Conservation (phyloP, 495 filamentous ascomycete genomes). For the Neurospora tetraspora region DNA sequence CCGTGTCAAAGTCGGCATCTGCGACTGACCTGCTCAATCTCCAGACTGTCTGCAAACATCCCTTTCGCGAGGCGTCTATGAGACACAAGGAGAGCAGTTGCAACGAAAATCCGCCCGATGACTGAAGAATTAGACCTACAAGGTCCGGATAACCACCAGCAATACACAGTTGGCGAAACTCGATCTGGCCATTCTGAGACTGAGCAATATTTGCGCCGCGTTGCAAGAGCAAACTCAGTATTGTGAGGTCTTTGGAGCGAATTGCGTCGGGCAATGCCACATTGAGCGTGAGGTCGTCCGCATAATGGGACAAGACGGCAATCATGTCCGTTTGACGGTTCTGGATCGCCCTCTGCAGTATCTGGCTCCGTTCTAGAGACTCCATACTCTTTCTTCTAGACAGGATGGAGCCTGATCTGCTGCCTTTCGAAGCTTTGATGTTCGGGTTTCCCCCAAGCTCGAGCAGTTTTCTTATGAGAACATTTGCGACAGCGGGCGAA, state of each 20-base stretch:
- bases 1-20: slow-evolving; percentile 33
- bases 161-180: slow-evolving; percentile 33
- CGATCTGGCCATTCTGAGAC: slow-evolving; percentile 30
- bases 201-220: slow-evolving; percentile 30
- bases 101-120: slow-evolving; percentile 26
- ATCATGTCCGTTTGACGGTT: slow-evolving; percentile 39
- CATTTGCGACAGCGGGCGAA: slow-evolving; percentile 36
- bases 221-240: slow-evolving; percentile 29
- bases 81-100: slow-evolving; percentile 29
- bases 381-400: slow-evolving; percentile 36
- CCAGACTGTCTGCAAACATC: slow-evolving; percentile 33
- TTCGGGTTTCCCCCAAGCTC: slow-evolving; percentile 34
- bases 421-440: slow-evolving; percentile 16
- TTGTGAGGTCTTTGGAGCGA: slow-evolving; percentile 22
- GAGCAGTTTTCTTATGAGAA: slow-evolving; percentile 33
- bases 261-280: slow-evolving; percentile 30
- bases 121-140: slow-evolving; percentile 33
- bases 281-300: slow-evolving; percentile 31
- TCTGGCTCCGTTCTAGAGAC: slow-evolving; percentile 28
- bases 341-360: slow-evolving; percentile 35
- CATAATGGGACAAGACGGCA: slow-evolving; percentile 32
- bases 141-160: slow-evolving; percentile 27
- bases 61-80: slow-evolving; percentile 34
- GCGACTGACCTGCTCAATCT: slow-evolving; percentile 34
- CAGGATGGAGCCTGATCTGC: slow-evolving; percentile 17